These are phyloP conservation scores for Tetrapisispora fleetii DNA, from an alignment of 805 yeast species.

Conservation along the genomic window DNA sequence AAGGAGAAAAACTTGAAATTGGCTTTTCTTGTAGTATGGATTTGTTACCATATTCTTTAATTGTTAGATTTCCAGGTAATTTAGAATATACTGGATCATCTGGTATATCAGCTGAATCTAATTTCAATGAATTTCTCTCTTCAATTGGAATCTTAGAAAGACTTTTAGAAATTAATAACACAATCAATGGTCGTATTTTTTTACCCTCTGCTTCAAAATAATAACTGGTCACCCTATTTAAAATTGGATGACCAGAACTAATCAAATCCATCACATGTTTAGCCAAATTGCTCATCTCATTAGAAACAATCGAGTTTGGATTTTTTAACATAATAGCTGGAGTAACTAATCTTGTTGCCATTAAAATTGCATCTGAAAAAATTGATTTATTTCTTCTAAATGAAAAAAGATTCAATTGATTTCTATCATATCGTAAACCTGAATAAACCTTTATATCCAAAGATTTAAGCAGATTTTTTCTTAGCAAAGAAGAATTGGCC, in stretches of 20 bases:
- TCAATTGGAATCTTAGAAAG: conserved; percentile 61
- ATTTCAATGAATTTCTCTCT: conserved; percentile 51
- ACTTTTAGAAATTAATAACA: conserved; percentile 73
- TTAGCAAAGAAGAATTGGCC: background rate
- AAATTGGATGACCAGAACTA: conserved; percentile 89
- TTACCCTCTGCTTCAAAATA: conserved; percentile 96
- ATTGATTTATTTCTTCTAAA: conserved; percentile 24
- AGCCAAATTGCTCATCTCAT: conserved; percentile 86
- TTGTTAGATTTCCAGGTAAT: conserved; percentile 37
- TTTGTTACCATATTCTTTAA: conserved; percentile 10
- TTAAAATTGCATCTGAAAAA: conserved; percentile 48
- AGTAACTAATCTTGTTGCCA: conserved; percentile 68
- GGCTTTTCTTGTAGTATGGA: conserved; percentile 45
- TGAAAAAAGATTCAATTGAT: background rate
- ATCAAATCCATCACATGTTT: conserved; percentile 75
- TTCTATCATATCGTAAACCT: no score
- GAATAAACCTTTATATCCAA: background rate
- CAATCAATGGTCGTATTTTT: conserved; percentile 86
- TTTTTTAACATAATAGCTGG: conserved; percentile 54
- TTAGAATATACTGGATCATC: conserved; percentile 56
- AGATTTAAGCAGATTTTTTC: background rate
- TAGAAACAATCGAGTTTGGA: conserved; percentile 84
- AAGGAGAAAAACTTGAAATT: conserved; percentile 51
- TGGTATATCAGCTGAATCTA: conserved; percentile 56
- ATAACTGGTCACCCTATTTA: conserved; percentile 86